Percentiles rank a stretch among this genome's conserved stretches.
These are phyloP conservation scores for Metarhizium anisopliae DNA, from an alignment of 2,329 filamentous ascomycete species.

Conservation along the genomic window DNA sequence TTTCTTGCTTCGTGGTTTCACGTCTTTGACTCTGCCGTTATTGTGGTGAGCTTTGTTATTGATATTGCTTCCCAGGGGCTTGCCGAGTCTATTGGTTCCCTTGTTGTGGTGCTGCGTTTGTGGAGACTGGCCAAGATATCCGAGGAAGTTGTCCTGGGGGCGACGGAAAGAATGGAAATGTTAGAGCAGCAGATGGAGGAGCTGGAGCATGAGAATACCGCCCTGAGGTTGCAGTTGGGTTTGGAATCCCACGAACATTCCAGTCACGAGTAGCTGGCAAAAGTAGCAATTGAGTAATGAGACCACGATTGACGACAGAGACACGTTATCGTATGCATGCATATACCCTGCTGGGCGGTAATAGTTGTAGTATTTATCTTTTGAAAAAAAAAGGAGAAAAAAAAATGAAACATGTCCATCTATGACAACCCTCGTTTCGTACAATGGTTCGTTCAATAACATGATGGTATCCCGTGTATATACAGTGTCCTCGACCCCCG, in stretches of 20 bases:
- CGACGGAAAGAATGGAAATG: slow-evolving; percentile 52
- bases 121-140: slow-evolving; percentile 65
- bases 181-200: slow-evolving; percentile 42
- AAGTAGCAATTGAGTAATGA: background rate
- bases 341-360: background rate
- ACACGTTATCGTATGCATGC: background rate
- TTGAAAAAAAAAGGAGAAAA: background rate
- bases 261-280: slow-evolving; percentile 6
- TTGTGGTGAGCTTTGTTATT: slow-evolving; percentile 51
- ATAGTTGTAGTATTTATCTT: background rate
- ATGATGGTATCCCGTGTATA: slow-evolving; percentile 5
- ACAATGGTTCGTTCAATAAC: slow-evolving; percentile 5
- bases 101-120: slow-evolving; percentile 58
- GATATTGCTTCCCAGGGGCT: slow-evolving; percentile 52
- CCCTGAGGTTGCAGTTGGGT: slow-evolving; percentile 13
- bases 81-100: slow-evolving; percentile 53
- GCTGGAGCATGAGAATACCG: slow-evolving; percentile 38
- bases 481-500: slow-evolving; percentile 19
- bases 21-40: slow-evolving; percentile 54
- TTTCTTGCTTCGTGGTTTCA: slow-evolving; percentile 54
- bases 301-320: background rate
- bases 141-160: slow-evolving; percentile 56
- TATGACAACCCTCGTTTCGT: slow-evolving; percentile 4
- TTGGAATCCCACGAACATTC: slow-evolving; percentile 10
- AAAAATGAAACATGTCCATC: background rate